phyloP scores from a whole-genome alignment of 805 yeast species.

The Citeromyces matritensis region DNA sequence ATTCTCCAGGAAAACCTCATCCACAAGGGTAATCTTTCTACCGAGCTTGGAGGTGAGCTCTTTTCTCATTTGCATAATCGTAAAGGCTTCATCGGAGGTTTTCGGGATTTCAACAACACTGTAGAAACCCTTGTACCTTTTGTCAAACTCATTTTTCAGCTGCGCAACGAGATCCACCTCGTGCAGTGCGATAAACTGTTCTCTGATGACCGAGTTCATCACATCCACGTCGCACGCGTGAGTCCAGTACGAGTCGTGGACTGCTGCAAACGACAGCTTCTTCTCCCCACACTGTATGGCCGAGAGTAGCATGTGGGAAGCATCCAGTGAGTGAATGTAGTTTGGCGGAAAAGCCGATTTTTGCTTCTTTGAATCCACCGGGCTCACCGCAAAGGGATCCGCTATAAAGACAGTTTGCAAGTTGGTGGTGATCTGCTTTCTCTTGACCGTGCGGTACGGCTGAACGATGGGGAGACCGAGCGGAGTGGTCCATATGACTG shows the following conservation, averaged over 20 bases:
- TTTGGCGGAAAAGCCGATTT: conserved; percentile 92
- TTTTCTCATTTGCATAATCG: conserved; percentile 32
- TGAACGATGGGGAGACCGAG: conserved; percentile 92
- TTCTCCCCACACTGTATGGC: conserved; percentile 60
- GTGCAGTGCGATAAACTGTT: conserved; percentile 69
- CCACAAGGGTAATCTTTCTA: conserved; percentile 44
- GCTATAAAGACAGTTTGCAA: conserved; percentile 76
- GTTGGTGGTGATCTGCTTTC: conserved; percentile 60
- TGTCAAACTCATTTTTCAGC: conserved; percentile 65
- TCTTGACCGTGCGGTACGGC: conserved; percentile 68
- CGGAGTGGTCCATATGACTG: conserved; percentile 97
- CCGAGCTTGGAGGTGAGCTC: conserved; percentile 32
- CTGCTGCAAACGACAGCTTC: conserved; percentile 75
- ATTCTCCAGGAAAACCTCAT: conserved; percentile 62
- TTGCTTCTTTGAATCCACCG: conserved; percentile 82
- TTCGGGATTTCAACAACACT: conserved; percentile 42
- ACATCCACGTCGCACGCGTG: conserved; percentile 73
- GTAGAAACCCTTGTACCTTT: conserved; percentile 61
- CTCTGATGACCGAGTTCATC: conserved; percentile 60
- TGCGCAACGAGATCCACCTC: conserved; percentile 54
- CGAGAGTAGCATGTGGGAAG: conserved; percentile 89
- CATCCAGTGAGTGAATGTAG: conserved; percentile 88
- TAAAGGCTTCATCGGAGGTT: conserved; percentile 31
- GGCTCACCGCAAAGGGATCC: conserved; percentile 76
- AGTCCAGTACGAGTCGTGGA: conserved; percentile 97